Evolutionary conservation across 1,139 yeast genomes (phyloP).

Genomic region (Candida labiduridarum): DNA sequence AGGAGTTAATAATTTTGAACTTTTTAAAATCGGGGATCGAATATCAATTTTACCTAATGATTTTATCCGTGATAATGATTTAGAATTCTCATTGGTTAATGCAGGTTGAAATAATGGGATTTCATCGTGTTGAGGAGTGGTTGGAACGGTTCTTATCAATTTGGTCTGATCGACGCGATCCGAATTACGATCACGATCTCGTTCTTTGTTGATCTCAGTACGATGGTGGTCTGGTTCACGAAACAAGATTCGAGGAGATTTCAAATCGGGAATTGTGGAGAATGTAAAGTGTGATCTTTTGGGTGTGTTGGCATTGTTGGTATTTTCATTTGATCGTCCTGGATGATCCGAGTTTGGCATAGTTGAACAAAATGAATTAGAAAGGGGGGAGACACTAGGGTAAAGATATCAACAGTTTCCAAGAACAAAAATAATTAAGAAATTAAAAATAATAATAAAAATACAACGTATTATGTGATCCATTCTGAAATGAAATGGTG

Average conservation of each 20-base stretch:
- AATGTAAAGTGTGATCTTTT: background rate
- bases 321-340: background rate
- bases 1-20: conserved; percentile 16
- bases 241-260: background rate
- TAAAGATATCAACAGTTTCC: no score
- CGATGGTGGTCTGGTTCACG: background rate
- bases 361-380: background rate
- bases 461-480: background rate
- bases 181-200: background rate
- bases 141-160: conserved; percentile 14
- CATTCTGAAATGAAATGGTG: background rate
- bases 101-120: background rate
- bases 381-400: no score
- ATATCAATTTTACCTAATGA: conserved; percentile 27
- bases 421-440: no score
- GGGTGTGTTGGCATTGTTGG: background rate
- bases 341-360: background rate
- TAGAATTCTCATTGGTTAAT: background rate
- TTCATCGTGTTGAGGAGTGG: conserved; percentile 12
- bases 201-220: background rate
- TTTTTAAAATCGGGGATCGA: conserved; percentile 20
- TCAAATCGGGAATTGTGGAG: background rate
- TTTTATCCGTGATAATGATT: conserved; percentile 18
- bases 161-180: conserved; percentile 1
- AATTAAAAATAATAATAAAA: background rate